Evolutionary conservation across 1,284 basidiomycete genomes (phyloP).

Genomic region (Pyrrhoderma lamaoense): DNA sequence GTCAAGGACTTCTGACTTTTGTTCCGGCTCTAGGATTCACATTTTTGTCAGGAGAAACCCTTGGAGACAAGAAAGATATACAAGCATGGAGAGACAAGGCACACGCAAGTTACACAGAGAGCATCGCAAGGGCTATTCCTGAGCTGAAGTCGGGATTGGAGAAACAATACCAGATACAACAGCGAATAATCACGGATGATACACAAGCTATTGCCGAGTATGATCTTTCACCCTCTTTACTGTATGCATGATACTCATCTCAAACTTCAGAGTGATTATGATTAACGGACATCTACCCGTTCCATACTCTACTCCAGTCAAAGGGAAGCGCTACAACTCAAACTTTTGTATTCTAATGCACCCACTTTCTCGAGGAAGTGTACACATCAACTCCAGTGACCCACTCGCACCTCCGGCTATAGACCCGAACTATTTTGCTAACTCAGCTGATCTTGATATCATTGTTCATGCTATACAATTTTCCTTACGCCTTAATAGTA

Average conservation of each 20-base stretch:
- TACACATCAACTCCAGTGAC: conserved; percentile 19
- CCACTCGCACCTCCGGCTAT: conserved; percentile 18
- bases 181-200: background rate
- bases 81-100: background rate
- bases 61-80: background rate
- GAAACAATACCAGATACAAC: conserved; percentile 5
- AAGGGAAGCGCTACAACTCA: conserved; percentile 16
- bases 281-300: background rate
- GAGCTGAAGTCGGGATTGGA: conserved; percentile 1
- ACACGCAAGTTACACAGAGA: background rate
- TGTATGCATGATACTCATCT: too few relatives aligned
- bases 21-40: background rate
- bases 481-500: conserved; percentile 10
- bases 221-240: conserved; percentile 19
- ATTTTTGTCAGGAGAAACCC: conserved; percentile 2
- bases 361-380: conserved; percentile 20
- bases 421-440: conserved; percentile 19
- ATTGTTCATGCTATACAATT: conserved; percentile 17
- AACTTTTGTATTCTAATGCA: conserved; percentile 18
- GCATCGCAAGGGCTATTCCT: background rate
- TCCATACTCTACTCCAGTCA: background rate
- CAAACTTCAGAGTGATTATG: background rate
- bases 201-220: conserved; percentile 4
- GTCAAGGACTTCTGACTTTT: background rate
- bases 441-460: conserved; percentile 17